Evolutionary conservation across 169 alveolate genomes (phyloP).

Genomic region (Ichthyophthirius multifiliis): DNA sequence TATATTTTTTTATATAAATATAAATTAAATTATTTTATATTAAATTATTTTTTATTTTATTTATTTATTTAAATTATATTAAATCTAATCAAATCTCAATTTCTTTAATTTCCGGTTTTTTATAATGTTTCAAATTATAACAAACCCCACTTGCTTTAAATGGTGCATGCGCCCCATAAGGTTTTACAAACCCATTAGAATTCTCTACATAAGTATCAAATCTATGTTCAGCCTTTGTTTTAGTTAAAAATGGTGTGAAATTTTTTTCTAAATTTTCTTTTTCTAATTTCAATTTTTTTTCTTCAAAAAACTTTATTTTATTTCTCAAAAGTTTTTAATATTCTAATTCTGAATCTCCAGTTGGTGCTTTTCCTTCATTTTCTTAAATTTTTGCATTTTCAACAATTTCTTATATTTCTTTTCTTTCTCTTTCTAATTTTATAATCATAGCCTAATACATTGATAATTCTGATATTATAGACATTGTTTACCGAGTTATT

Average conservation of each 20-base stretch:
- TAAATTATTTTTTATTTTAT: too few species aligned
- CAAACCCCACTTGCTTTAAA: conserved; percentile 80
- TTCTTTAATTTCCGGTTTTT: conserved; percentile 77
- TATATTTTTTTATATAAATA: too few species aligned
- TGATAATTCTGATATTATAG: conserved; percentile 87
- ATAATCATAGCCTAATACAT: conserved; percentile 84
- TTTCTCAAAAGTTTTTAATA: conserved; percentile 65
- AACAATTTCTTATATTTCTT: conserved; percentile 63
- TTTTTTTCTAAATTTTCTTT: conserved; percentile 66
- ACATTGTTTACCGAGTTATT: conserved; percentile 81
- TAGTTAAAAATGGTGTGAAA: conserved; percentile 65
- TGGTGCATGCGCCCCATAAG: conserved; percentile 84
- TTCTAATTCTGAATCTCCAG: conserved; percentile 69
- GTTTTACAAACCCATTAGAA: conserved; percentile 50
- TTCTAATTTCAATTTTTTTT: conserved; percentile 50
- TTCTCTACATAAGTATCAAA: conserved; percentile 76
- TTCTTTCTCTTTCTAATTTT: conserved; percentile 75
- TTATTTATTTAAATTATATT: too few species aligned
- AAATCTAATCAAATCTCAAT: conserved; percentile 76
- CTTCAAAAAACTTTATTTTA: conserved; percentile 54
- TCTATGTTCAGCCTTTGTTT: conserved; percentile 81
- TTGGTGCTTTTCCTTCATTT: conserved; percentile 73
- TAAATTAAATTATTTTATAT: too few species aligned
- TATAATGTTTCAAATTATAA: conserved; percentile 78
- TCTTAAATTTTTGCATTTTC: conserved; percentile 65